Evolutionary conservation across 2,329 filamentous ascomycete genomes (phyloP).

Genomic region (Xylariaceae sp.): DNA sequence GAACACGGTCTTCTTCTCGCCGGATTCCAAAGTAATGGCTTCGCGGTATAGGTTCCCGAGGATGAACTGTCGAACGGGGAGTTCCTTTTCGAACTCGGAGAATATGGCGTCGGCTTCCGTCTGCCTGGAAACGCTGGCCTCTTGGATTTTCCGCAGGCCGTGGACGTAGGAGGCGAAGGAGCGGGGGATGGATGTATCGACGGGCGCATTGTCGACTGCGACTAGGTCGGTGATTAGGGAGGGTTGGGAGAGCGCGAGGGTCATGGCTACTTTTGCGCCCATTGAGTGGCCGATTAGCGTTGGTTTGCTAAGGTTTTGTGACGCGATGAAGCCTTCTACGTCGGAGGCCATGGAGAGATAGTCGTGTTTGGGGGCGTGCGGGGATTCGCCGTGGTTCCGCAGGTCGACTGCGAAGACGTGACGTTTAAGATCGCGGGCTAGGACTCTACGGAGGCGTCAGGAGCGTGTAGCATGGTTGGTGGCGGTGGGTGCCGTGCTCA

Average conservation of each 20-base stretch:
- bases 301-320: slow-evolving; percentile 64
- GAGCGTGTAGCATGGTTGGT: background rate
- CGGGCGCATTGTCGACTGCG: slow-evolving; percentile 86
- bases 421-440: slow-evolving; percentile 76
- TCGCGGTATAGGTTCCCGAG: slow-evolving; percentile 70
- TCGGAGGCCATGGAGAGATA: slow-evolving; percentile 81
- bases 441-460: slow-evolving; percentile 48
- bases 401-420: slow-evolving; percentile 84
- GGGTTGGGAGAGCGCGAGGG: slow-evolving; percentile 69
- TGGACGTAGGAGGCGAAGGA: slow-evolving; percentile 77
- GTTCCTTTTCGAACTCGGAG: slow-evolving; percentile 66
- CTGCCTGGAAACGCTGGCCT: slow-evolving; percentile 61
- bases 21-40: background rate
- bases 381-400: slow-evolving; percentile 88
- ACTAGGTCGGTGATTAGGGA: slow-evolving; percentile 66
- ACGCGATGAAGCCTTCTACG: slow-evolving; percentile 70
- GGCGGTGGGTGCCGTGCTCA: slow-evolving; percentile 42
- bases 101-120: slow-evolving; percentile 79
- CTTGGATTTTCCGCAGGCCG: slow-evolving; percentile 80
- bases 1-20: slow-evolving; percentile 34
- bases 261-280: slow-evolving; percentile 94
- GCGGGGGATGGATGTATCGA: slow-evolving; percentile 70
- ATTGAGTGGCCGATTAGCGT: slow-evolving; percentile 93
- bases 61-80: slow-evolving; percentile 84
- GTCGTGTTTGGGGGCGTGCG: slow-evolving; percentile 71